Evolutionary conservation across 805 yeast species (phyloP), one percentile per base, ranked within the genome.

Genomic region (Dipodascus geniculatus): DNA sequence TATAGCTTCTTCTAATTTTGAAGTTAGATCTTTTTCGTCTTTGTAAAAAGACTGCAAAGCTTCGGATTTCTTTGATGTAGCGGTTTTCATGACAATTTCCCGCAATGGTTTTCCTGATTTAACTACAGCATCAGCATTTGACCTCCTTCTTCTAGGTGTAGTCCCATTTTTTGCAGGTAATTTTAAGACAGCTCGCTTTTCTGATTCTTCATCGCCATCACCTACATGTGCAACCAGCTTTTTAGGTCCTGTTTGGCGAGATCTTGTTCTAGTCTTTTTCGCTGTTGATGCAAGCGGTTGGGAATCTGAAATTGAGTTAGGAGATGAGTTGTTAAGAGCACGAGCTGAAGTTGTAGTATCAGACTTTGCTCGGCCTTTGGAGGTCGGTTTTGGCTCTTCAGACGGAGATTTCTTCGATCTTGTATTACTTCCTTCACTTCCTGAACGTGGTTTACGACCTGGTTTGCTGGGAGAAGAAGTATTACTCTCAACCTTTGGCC

Each of bases 371-470:
- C 33, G 33, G 11, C 9, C 6, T 28, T 28, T 28, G 11, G 33
- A 28, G 11, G 11, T 11, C 6, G 33, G 6, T 28, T 28, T 28
- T 6, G 33, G 33, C 33, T 28, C 33, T 28, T 28, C 33, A 28
- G 33, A 28, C 6, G 33, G 33, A 6, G 33, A 28, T 28, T 28
- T 28, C 11, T 28, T 28, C 11, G 33, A 6, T 28, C 33, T 28
- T 6, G 6, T 28, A 52, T 54, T 17, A 50, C 54, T 11, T 51
- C 38, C 48, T 55, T 51, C 17, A 50, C 33, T 19, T 51, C 55
- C 16, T 47, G 51, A 3, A 42, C 3, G 9, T 28, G 33, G 44
- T 38, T 38, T 38, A 14, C 44, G 17, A 38, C 20, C 20, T 6
- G 44, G 52, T 51, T 42, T 54, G 9, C 19, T 33, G 6, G 55